Evolutionary conservation across 768 basidiomycete genomes (phyloP), one percentile per base, ranked within the genome.

Genomic region (Albatrellus ellisii): DNA sequence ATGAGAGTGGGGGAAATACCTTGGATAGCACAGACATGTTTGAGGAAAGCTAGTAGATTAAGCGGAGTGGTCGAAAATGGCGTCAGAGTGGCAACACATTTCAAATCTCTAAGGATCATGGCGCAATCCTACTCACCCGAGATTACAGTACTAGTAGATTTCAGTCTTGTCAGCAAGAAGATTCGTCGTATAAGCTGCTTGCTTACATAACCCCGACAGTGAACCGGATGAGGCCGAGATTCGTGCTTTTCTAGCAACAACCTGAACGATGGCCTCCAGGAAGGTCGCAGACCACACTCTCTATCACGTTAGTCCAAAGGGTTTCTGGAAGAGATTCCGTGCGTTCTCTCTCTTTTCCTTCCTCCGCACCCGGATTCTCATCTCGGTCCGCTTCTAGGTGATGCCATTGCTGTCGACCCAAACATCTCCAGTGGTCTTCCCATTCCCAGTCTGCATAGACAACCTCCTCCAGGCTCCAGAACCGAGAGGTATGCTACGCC

Each of bases 271-370:
- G 79, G 76, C 82, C 44, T 71, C 72, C 46, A 83, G 75, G 66
- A 87, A 78, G 63, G 77, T 70, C 22, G 86, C 88, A 49, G 88
- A 95, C 56, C 79, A 82, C 27, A 91, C 86, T 2, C 71, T 89
- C 34, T 95, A 95, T 62, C 91, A 95, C 57, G 73, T 89, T 53
- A 76, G 74, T 54, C 79, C 84, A 20, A 78, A 81, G 61, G 90
- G 91, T 7, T 92, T 94, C 59, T 94, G 91, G 91, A 94, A 92
- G 75, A 89, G 84, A 67, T 89, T 95, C 56, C 77, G 90, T 90
- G 52, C 46, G 87, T 69, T 5, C 20, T 10, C 2, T 26, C 12
- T 21, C 9, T 7, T 27, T 36, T 35, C 12, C 7, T 14, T 8
- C 22, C 14, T 29, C 12, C n/a, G 2, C n/a, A 22, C 18, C 18